These are phyloP conservation scores for Yamadazyma kanchanaburiensis DNA, from an alignment of 1,139 yeast genomes.

Conservation along the genomic window DNA sequence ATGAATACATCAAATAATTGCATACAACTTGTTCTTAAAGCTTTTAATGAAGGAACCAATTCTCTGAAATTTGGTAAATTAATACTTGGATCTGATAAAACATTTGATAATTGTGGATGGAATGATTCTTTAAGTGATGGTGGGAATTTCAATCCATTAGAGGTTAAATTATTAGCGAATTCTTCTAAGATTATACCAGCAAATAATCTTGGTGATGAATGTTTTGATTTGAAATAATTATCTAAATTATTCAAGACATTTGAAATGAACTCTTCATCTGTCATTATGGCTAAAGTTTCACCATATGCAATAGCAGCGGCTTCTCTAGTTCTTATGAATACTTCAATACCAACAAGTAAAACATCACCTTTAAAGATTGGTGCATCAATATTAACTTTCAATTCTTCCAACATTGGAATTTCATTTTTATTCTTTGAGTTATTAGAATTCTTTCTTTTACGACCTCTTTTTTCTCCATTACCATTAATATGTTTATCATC, in stretches of 20 bases:
- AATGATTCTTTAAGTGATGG: conserved; percentile 17
- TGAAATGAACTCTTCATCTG: conserved; percentile 32
- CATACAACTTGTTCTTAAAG: conserved; percentile 84
- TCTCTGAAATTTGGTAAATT: conserved; percentile 68
- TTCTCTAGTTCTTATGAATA: conserved; percentile 71
- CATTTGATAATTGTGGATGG: conserved; percentile 26
- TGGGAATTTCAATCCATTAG: conserved; percentile 14
- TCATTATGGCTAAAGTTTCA: conserved; percentile 54
- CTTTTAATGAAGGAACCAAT: conserved; percentile 78
- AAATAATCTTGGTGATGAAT: conserved; percentile 78
- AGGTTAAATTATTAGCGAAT: conserved; percentile 47
- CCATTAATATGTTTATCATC: conserved; percentile 6
- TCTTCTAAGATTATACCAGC: conserved; percentile 71
- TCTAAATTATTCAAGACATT: conserved; percentile 39
- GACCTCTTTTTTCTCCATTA: conserved; percentile 21
- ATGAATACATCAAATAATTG: conserved; percentile 76
- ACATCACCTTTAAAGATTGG: conserved; percentile 93
- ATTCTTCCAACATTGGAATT: conserved; percentile 51
- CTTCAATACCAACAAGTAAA: conserved; percentile 74
- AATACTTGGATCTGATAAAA: conserved; percentile 40
- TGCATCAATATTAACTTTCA: conserved; percentile 81
- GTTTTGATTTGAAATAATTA: conserved; percentile 51
- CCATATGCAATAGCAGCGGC: conserved; percentile 81
- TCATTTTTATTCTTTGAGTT: conserved; percentile 31
- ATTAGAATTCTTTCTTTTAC: conserved; percentile 31